These are phyloP conservation scores for Populus deltoides DNA, from an alignment of 345 rosid species.

Conservation along the genomic window DNA sequence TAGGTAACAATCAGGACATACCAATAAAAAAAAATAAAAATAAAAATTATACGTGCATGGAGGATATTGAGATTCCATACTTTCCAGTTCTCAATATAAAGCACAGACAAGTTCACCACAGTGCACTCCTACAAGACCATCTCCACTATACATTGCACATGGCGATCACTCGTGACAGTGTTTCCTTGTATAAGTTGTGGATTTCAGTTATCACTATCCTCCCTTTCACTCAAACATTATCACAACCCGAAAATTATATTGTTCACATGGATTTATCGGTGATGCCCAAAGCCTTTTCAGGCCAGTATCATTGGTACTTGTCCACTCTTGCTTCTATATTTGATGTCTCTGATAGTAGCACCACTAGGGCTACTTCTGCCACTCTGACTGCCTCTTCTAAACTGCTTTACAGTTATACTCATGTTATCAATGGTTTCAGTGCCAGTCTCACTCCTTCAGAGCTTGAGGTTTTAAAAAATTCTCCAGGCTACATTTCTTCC, in stretches of 20 bases:
- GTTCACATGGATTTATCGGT: conserved; percentile 25
- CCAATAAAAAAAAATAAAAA: no score
- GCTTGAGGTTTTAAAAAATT: conserved; percentile 17
- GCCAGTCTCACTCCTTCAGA: conserved; percentile 22
- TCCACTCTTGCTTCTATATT: conserved; percentile 12
- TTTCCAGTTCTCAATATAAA: neutral
- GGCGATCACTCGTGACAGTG: conserved; percentile 9
- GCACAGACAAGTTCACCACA: neutral
- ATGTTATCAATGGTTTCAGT: conserved; percentile 22
- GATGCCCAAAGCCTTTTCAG: conserved; percentile 24
- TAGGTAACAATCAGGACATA: no score
- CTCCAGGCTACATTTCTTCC: conserved; percentile 21
- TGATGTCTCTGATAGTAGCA: neutral
- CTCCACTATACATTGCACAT: neutral
- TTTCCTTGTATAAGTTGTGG: neutral
- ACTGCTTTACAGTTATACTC: conserved; percentile 18
- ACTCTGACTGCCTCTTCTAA: neutral
- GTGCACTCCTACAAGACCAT: neutral
- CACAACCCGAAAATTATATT: conserved; percentile 20
- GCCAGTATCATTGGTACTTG: conserved; percentile 20
- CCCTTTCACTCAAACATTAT: neutral
- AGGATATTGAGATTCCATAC: conserved; percentile 6
- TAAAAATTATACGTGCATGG: neutral
- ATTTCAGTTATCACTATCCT: neutral
- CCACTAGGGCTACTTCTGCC: neutral